phyloP scores from a whole-genome alignment of 225 moss, liverwort and hornwort species.

The Pleurozium schreberi region DNA sequence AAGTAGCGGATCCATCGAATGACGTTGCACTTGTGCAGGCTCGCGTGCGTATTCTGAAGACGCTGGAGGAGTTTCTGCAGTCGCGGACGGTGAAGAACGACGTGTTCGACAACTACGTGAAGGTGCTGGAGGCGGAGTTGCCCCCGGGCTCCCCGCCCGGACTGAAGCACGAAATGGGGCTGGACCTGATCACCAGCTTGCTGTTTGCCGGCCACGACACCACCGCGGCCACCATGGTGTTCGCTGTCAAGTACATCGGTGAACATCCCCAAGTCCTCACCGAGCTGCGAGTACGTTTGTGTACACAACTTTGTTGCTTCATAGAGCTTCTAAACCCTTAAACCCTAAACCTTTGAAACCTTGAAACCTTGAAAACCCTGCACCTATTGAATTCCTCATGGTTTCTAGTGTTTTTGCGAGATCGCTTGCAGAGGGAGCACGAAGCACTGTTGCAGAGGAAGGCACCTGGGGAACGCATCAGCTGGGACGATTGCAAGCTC shows the following conservation, averaged over 20 bases:
- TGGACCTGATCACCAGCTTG: slow-evolving; percentile 24
- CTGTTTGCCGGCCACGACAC: slow-evolving; percentile 51
- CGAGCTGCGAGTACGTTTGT: slow-evolving; percentile 20
- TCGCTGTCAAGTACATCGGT: slow-evolving; percentile 42
- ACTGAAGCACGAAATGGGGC: slow-evolving; percentile 24
- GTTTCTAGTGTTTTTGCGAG: background rate
- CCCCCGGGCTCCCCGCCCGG: slow-evolving; percentile 1
- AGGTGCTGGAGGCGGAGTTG: slow-evolving; percentile 18
- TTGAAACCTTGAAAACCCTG: background rate
- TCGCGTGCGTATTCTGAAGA: slow-evolving; percentile 29
- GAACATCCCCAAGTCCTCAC: slow-evolving; percentile 15
- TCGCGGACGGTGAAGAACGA: slow-evolving; percentile 11
- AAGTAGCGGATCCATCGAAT: background rate
- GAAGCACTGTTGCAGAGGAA: slow-evolving; percentile 22
- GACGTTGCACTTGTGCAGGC: slow-evolving; percentile 1
- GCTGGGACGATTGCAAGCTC: slow-evolving; percentile 46
- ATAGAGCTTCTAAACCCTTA: background rate
- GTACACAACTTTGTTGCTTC: background rate
- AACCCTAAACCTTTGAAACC: background rate
- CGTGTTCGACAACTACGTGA: slow-evolving; percentile 23
- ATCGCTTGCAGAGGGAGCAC: slow-evolving; percentile 30
- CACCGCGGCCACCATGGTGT: slow-evolving; percentile 49
- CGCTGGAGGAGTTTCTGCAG: slow-evolving; percentile 10
- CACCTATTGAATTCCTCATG: background rate
- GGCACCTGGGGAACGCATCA: slow-evolving; percentile 23